Base-by-base conservation (phyloP, 805 yeast genomes). In the Candida patagonica region DNA sequence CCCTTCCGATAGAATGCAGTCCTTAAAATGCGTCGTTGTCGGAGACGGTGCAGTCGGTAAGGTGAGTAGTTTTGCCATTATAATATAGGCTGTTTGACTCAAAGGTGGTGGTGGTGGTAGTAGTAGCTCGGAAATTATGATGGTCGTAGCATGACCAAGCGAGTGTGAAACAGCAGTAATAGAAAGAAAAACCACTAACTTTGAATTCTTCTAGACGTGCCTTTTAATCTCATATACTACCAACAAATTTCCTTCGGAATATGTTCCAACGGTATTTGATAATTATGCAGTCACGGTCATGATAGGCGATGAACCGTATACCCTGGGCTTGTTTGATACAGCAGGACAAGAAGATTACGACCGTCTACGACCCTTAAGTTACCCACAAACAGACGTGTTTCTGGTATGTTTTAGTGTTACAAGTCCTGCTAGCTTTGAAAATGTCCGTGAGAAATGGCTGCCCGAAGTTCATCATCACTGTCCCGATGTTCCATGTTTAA, bases 11-110 rank as follows among this genome's bases (percentile, higher is more conserved):
- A 37, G 13, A 26, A 56, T 56, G 60, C 62, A 56, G 44, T 54
- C 67, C 19, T 61, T 65, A 49, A 89, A 89, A 67, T 92, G 97
- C 73, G 97, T 92, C 50, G 96, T 89, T 50, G 97, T 92, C 42
- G 98, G 98, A 50, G 98, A 92, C 67, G 98, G 98, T 84, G 97
- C 97, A 53, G 97, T 92, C 48, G 98, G 98, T 54, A 89, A 87
- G 59, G 71, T 67, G 43, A 40, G 68, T 56, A 30, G 16, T 8
- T 8, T 29, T 9, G 9, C 9, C 9, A 25, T 25, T 9, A 12
- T 25, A 25, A 26, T 20, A 15, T 16, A 5, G 8, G 12, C 2
- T n/a, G 24, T 42, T 2, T 16, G 16, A 9, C 10, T 8, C 17
- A 13, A 16, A 9, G 20, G 20, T 26, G 33, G 30, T 21, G 17